phyloP scores from a whole-genome alignment of 1,284 basidiomycete species.

The Puccinia sorghi region DNA sequence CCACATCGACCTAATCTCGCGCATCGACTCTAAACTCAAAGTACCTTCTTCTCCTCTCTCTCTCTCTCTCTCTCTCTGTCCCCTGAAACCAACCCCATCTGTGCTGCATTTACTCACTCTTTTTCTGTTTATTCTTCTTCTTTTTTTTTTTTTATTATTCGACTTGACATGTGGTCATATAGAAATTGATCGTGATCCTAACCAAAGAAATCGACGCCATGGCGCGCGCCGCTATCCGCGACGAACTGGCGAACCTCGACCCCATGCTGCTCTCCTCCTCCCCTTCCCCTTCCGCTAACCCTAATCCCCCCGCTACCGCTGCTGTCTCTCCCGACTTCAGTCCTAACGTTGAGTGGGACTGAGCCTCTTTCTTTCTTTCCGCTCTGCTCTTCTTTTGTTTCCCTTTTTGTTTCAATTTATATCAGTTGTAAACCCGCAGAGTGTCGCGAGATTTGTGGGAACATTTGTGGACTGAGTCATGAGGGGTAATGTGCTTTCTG shows the following conservation, averaged over 20 bases:
- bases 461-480: neutral
- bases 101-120: too few species aligned
- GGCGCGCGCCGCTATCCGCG: constrained; percentile 73
- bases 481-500: neutral
- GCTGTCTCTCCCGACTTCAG: neutral
- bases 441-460: neutral
- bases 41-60: constrained; percentile 1
- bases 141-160: constrained; percentile 56
- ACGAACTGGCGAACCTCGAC: constrained; percentile 75
- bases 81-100: too few species aligned
- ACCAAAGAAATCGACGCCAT: constrained; percentile 78
- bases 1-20: constrained; percentile 4
- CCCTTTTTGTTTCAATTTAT: neutral
- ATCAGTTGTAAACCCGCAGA: neutral
- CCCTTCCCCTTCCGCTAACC: neutral
- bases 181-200: constrained; percentile 73
- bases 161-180: too few species aligned
- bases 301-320: too few species aligned
- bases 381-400: neutral
- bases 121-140: too few species aligned
- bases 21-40: constrained; percentile 14
- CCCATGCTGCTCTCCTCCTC: constrained; percentile 64
- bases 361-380: neutral
- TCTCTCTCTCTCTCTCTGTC: neutral
- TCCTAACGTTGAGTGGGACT: neutral